Percentiles rank a stretch among this genome's conserved stretches.
These are phyloP conservation scores for Filobasidium wieringae DNA, from an alignment of 768 basidiomycete genomes.

Conservation along the genomic window DNA sequence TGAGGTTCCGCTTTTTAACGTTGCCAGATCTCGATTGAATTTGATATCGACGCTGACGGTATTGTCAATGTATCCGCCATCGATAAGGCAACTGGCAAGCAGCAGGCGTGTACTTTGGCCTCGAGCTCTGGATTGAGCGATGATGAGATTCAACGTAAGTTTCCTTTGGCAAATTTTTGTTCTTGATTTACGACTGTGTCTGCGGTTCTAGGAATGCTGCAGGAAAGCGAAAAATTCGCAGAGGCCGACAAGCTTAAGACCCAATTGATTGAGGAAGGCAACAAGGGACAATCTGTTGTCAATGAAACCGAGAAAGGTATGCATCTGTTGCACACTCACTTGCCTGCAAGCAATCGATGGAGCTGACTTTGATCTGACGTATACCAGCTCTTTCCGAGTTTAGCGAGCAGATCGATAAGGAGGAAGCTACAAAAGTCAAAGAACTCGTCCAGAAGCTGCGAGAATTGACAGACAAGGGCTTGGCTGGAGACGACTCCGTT, in stretches of 20 bases:
- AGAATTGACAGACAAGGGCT: constrained; percentile 78
- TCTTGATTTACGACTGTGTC: too few relatives aligned
- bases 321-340: too few relatives aligned
- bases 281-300: constrained; percentile 89
- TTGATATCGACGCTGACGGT: constrained; percentile 74
- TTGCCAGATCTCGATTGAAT: constrained; percentile 64
- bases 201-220: too few relatives aligned
- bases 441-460: constrained; percentile 77
- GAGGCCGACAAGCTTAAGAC: constrained; percentile 84
- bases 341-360: too few relatives aligned
- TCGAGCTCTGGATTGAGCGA: constrained; percentile 93
- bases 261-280: constrained; percentile 83
- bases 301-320: constrained; percentile 95
- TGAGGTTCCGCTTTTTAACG: too few relatives aligned
- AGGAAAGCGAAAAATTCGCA: constrained; percentile 84
- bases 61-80: constrained; percentile 96
- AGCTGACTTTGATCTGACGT: too few relatives aligned
- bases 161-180: too few relatives aligned
- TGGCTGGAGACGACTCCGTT: constrained; percentile 66
- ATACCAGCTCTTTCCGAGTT: too few relatives aligned
- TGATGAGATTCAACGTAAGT: constrained; percentile 93
- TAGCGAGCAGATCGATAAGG: constrained; percentile 85
- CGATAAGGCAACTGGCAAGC: constrained; percentile 47
- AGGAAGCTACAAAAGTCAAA: constrained; percentile 87
- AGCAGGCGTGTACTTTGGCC: constrained; percentile 62